Base-by-base conservation (phyloP, 306 rosid genomes). In the Cajanus cajan region DNA sequence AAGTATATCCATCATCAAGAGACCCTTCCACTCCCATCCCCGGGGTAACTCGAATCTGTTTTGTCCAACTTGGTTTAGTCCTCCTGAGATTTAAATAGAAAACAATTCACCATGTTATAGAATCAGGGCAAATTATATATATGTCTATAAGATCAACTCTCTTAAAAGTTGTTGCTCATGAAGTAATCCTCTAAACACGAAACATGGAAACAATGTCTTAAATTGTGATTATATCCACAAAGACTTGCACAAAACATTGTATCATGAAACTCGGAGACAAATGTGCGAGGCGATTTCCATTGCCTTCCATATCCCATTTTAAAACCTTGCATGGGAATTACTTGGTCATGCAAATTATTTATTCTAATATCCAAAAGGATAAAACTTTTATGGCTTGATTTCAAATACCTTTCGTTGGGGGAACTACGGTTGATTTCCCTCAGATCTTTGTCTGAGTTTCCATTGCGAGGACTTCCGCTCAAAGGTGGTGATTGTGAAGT, bases 21-120 rank as follows among this genome's bases (percentile, higher is more conserved):
- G 81, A 84, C 40, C 86, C 92, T 82, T 88, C 94, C 24, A 88
- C 84, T 44, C 77, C 83, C 84, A 79, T 67, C 9, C 88, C 90
- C 0, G 88, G 83, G 36, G 65, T 61, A 43, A 89, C 84, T 71
- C 78, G 85, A 59, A 88, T 68, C 31, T 77, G 83, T 7, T 74
- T 74, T 48, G 86, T 85, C 94, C 92, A 88, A 16, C 79, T 80
- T 48, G 86, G 86, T 59, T 74, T 12, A 63, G 14, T 40, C 74
- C 77, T 89, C 80, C 93, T 91, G 80, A 11, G 16, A 36, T 62
- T 62, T 16, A 28, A 28, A 1, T 1, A 41, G 34, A 33, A 40
- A 39, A 54, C 4, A 50, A 10, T 50, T 50, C 6, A 14, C 33
- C 68, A 31, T 12, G 68, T 21, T 55, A 58, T n/a, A n/a, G 36